Base-by-base conservation (phyloP, 352 stramenopile genomes). In the Globisporangium cylindrosporum region DNA sequence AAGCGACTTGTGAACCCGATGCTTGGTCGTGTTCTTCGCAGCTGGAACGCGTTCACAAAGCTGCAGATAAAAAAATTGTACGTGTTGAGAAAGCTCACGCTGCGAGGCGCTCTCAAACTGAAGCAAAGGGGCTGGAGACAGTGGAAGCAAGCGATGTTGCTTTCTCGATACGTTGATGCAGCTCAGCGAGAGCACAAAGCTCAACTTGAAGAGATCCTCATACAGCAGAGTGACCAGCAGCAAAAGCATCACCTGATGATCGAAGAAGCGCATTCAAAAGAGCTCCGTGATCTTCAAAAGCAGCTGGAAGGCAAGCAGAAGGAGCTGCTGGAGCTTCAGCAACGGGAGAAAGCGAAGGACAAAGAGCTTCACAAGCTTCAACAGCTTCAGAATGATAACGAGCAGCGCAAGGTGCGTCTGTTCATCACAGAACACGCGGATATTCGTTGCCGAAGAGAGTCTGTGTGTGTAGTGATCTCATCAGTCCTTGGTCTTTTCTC, bases 301-400 rank as follows among this genome's bases (percentile, higher is more conserved):
- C 49, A 68, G 12, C 54, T 79, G 10, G 38, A 77, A 43, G 25
- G 69, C 4, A 79, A 74, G 64, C 67, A 81, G 32, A 54, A 61
- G 15, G 55, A 75, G 22, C 9, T 86, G 5, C 15, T 48, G 24
- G 20, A 22, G 12, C n/a, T 56, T 4, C 61, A 69, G 34, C 10
- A 4, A 18, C 56, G 27, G 27, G 32, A 58, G 10, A 36, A 55
- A 14, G 14, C 41, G 27, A 59, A 49, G 24, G 62, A 67, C 22
- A 59, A 27, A 27, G 55, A 64, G 24, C 7, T 69, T 5, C 48
- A 71, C 1, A 14, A 63, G 38, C 7, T 77, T 9, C 66, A 75
- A 57, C 24, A 34, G 1, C 63, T 74, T 27, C 46, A 72, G 46
- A 59, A 38, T 7, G 48, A 69, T 10, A 51, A 60, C 9, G 14